phyloP scores from a whole-genome alignment of 2,329 filamentous ascomycete genomes.

The Fusarium sp. region DNA sequence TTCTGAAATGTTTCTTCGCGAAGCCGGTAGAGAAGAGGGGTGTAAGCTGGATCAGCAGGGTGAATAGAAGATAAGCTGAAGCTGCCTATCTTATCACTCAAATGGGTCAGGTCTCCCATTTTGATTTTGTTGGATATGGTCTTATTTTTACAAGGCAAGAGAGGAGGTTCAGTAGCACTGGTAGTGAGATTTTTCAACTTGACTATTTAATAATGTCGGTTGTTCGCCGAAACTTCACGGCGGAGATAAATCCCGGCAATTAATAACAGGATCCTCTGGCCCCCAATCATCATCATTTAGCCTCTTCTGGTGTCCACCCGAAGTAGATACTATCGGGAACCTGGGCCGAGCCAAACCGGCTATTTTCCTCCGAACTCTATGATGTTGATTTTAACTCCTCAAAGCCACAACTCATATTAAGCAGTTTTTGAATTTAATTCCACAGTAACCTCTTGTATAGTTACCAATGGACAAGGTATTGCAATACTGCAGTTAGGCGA shows the following conservation, averaged over 20 bases:
- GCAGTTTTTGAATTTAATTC: no score
- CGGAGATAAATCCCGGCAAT: neutral
- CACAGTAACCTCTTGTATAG: no score
- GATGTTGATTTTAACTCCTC: no score
- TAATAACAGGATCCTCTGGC: neutral
- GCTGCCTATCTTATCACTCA: slow-evolving; percentile 22
- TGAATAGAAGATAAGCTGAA: slow-evolving; percentile 22
- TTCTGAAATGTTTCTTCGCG: slow-evolving; percentile 33
- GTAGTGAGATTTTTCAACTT: neutral
- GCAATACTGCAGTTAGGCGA: no score
- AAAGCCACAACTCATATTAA: neutral
- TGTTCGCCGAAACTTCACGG: neutral
- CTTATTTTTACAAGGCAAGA: neutral
- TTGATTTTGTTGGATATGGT: neutral
- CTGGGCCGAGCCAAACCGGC: slow-evolving; percentile 5
- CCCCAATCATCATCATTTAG: slow-evolving; percentile 12
- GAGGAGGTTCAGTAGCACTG: neutral
- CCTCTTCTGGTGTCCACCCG: slow-evolving; percentile 3
- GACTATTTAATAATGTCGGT: neutral
- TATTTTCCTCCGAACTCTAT: neutral
- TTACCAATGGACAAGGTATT: no score
- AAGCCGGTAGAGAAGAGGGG: slow-evolving; percentile 31
- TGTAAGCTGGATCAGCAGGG: slow-evolving; percentile 25
- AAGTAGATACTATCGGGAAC: neutral
- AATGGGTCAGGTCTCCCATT: slow-evolving; percentile 5